phyloP scores from a whole-genome alignment of 164 flowering plant species.

The Buxus sempervirens region DNA sequence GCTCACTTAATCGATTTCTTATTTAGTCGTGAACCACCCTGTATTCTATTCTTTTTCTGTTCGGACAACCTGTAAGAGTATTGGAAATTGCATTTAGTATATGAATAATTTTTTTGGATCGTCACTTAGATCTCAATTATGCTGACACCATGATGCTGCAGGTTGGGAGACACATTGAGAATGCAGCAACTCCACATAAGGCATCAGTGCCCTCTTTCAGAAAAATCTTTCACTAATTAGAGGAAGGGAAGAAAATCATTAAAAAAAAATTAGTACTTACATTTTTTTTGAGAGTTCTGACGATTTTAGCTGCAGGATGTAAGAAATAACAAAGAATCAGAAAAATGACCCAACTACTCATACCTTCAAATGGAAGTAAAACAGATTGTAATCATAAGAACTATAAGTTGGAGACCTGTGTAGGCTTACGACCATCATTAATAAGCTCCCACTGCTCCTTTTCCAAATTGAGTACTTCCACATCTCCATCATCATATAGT shows the following conservation, averaged over 20 bases:
- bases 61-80: constrained; percentile 36
- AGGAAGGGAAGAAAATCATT: neutral
- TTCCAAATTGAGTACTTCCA: constrained; percentile 70
- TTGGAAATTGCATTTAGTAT: neutral
- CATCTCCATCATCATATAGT: constrained; percentile 88
- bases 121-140: neutral
- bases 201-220: neutral
- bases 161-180: neutral
- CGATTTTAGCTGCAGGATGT: constrained; percentile 41
- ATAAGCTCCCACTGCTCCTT: constrained; percentile 88
- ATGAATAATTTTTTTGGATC: neutral
- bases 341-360: neutral
- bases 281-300: constrained; percentile 29
- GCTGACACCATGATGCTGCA: neutral
- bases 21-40: constrained; percentile 23
- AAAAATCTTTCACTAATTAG: neutral
- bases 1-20: constrained; percentile 42
- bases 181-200: neutral
- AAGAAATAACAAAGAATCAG: neutral
- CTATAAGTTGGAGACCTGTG: constrained; percentile 40
- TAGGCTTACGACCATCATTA: constrained; percentile 33
- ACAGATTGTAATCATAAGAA: neutral
- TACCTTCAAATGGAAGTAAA: neutral
- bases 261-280: constrained; percentile 34
- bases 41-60: constrained; percentile 28